These are phyloP conservation scores for Gonapodya prolifera DNA, from an alignment of 192 early-diverging fungal genomes.

Conservation along the genomic window DNA sequence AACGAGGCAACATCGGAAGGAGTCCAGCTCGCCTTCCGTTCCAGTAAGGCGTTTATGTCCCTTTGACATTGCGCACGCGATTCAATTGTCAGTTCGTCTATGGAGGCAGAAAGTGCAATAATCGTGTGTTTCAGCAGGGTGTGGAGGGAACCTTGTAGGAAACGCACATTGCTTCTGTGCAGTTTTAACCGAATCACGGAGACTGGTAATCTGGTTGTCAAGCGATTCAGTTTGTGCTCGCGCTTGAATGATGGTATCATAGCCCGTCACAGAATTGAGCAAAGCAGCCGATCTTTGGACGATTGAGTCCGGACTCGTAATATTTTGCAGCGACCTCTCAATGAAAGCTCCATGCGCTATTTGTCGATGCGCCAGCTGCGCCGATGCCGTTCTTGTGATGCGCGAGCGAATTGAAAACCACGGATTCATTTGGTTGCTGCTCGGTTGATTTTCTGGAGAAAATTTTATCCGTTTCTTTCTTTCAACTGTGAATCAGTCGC, in stretches of 20 bases:
- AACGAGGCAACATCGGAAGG: background rate
- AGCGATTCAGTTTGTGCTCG: background rate
- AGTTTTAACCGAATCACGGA: background rate
- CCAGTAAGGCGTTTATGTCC: background rate
- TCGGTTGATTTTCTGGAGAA: too few species aligned
- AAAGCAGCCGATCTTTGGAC: background rate
- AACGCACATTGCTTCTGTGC: background rate
- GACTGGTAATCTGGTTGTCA: background rate
- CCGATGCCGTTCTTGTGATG: too few species aligned
- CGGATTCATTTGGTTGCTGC: too few species aligned
- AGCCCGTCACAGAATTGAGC: background rate
- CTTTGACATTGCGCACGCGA: background rate
- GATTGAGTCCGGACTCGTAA: background rate
- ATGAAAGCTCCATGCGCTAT: background rate
- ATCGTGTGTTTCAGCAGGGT: too few species aligned
- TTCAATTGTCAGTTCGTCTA: background rate
- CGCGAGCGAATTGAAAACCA: too few species aligned
- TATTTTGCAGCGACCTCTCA: background rate
- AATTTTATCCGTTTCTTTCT: background rate
- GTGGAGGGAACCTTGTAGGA: background rate
- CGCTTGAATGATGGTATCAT: background rate
- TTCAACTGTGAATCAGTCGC: background rate
- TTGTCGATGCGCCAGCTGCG: too few species aligned
- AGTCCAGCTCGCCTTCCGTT: background rate
- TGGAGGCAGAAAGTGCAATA: background rate